Conservation (phyloP, 2,329 filamentous ascomycete species). For the Epichloe sp. region DNA sequence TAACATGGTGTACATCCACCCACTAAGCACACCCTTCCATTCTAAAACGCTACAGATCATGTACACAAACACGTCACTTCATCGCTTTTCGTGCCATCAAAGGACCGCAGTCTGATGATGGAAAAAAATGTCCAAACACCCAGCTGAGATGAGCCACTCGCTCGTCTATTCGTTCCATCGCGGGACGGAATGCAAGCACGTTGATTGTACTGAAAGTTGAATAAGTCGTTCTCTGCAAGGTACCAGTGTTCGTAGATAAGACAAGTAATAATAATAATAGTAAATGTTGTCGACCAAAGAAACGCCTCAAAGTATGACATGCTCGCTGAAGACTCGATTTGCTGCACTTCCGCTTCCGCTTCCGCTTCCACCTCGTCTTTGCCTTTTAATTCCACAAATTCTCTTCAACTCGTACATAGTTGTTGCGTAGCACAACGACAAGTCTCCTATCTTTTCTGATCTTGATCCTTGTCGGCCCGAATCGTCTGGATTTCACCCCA, state of each 20-base stretch:
- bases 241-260: background rate
- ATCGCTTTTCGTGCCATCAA: background rate
- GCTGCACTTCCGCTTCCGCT: background rate
- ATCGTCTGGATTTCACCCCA: background rate
- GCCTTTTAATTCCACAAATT: background rate
- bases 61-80: background rate
- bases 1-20: too few relatives aligned
- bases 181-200: background rate
- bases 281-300: background rate
- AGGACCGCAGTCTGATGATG: background rate
- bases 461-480: background rate
- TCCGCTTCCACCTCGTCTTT: background rate
- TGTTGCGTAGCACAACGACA: background rate
- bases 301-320: conserved; percentile 1
- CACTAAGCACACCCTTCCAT: too few relatives aligned
- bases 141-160: background rate
- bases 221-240: background rate
- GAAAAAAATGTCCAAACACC: background rate
- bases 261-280: background rate
- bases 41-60: too few relatives aligned
- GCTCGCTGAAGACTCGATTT: background rate
- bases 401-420: conserved; percentile 1
- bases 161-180: background rate
- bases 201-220: background rate
- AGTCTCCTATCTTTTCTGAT: background rate